Percentiles rank a stretch among this genome's conserved stretches.
Evolutionary conservation across 2,329 filamentous ascomycete species (phyloP).

Genomic region (Dactylonectria macrodidyma): DNA sequence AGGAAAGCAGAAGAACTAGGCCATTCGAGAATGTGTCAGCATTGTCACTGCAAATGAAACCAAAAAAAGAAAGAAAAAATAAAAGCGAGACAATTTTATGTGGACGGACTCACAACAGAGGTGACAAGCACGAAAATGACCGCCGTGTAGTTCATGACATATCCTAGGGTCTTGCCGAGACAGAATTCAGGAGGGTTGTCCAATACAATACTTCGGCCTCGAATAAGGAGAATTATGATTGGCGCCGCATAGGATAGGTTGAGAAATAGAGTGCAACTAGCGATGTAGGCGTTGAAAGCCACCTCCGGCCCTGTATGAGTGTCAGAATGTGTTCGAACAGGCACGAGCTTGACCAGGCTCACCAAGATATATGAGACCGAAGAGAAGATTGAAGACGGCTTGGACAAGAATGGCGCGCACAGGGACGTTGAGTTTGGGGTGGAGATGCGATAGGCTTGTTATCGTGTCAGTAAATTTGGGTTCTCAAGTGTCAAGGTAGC

Average conservation of each 20-base stretch:
- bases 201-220: conserved; percentile 52
- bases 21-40: background rate
- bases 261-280: conserved; percentile 61
- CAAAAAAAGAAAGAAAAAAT: background rate
- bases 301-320: conserved; percentile 53
- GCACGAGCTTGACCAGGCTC: fast-evolving
- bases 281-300: conserved; percentile 63
- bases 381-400: conserved; percentile 60
- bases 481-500: background rate
- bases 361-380: conserved; percentile 61
- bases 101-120: conserved; percentile 49
- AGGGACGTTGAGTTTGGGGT: conserved; percentile 58
- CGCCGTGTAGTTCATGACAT: conserved; percentile 51
- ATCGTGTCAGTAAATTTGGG: background rate
- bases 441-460: conserved; percentile 52
- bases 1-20: conserved; percentile 44
- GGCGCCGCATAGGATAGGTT: conserved; percentile 63
- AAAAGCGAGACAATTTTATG: background rate
- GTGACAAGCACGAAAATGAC: conserved; percentile 57
- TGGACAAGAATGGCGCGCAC: conserved; percentile 57
- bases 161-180: conserved; percentile 49
- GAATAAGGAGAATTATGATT: conserved; percentile 54
- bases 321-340: background rate
- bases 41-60: background rate
- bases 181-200: conserved; percentile 50